A percentile compares a stretch with the other conserved stretches of the same genome.
These are phyloP conservation scores for Xylariaceae sp. DNA, from an alignment of 2,329 filamentous ascomycete genomes.

Conservation along the genomic window DNA sequence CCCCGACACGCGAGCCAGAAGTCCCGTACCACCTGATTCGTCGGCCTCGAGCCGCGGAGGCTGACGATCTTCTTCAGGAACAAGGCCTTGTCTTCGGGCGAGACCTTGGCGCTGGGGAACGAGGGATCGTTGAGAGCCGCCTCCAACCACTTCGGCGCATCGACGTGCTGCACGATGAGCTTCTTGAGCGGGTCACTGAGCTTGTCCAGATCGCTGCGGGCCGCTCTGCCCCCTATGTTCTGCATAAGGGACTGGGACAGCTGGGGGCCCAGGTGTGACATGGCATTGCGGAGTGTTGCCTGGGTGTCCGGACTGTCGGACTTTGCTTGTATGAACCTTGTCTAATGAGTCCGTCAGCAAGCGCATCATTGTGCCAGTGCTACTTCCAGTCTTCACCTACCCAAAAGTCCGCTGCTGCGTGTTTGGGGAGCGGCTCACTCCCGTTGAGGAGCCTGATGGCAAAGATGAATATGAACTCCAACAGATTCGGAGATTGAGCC, in stretches of 20 bases:
- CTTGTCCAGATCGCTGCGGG: constrained; percentile 65
- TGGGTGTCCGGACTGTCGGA: constrained; percentile 35
- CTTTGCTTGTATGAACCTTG: constrained; percentile 43
- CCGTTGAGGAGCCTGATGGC: constrained; percentile 62
- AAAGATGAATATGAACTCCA: constrained; percentile 65
- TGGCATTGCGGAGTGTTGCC: constrained; percentile 38
- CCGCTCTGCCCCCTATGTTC: constrained; percentile 61
- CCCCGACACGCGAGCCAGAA: constrained; percentile 66
- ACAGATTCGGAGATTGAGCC: constrained; percentile 45
- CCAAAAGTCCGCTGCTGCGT: constrained; percentile 69
- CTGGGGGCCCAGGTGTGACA: constrained; percentile 53
- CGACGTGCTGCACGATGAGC: constrained; percentile 48
- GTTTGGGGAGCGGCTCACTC: constrained; percentile 68
- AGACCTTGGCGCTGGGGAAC: constrained; percentile 54
- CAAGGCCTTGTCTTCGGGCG: constrained; percentile 48
- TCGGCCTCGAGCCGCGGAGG: constrained; percentile 55
- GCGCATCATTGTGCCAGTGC: too few species aligned
- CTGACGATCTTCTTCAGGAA: constrained; percentile 62
- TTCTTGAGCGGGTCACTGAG: constrained; percentile 65
- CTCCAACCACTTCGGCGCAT: constrained; percentile 56
- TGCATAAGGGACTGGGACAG: constrained; percentile 52
- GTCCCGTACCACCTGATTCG: constrained; percentile 60
- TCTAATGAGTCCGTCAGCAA: constrained; percentile 30
- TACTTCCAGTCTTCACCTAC: constrained; percentile 34
- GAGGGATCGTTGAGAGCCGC: constrained; percentile 45